These are phyloP conservation scores for Chlorella variabilis DNA, from an alignment of 163 green algal genomes.

Conservation along the genomic window DNA sequence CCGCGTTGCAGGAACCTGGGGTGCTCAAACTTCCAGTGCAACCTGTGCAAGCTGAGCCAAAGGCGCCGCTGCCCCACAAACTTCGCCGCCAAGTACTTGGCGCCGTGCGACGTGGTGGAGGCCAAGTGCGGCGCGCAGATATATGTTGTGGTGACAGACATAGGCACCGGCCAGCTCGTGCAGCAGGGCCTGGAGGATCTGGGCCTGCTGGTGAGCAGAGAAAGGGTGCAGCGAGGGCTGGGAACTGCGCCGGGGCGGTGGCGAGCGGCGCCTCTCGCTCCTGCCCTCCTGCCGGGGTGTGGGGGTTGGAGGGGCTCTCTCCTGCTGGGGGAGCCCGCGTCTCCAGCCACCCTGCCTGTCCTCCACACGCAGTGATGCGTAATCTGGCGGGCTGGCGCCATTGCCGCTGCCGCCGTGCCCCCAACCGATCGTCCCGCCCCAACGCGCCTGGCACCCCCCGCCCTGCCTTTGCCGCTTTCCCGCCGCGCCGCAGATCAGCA, in stretches of 20 bases:
- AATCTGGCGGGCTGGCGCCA: no score
- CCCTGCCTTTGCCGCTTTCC: neutral
- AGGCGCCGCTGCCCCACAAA: conserved; percentile 58
- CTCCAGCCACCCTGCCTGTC: no score
- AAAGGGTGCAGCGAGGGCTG: no score
- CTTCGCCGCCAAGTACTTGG: conserved; percentile 70
- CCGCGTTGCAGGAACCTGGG: conserved; percentile 60
- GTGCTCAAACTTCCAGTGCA: conserved; percentile 59
- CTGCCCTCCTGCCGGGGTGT: no score
- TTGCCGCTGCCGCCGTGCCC: no score
- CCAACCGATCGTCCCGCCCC: no score
- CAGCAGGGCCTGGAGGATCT: conserved; percentile 51
- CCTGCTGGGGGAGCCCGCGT: no score
- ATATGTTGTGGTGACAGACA: conserved; percentile 61
- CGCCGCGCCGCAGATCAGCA: conserved; percentile 43
- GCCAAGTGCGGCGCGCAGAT: conserved; percentile 72
- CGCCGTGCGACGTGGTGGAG: conserved; percentile 63
- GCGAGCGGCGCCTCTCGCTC: no score
- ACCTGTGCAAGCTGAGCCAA: conserved; percentile 61
- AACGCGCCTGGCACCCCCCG: neutral
- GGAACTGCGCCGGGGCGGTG: no score
- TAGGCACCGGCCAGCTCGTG: conserved; percentile 51
- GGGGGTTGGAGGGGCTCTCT: no score
- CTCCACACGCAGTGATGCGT: no score
- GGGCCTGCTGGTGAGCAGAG: conserved; percentile 50